Base-by-base conservation (phyloP, 2,329 filamentous ascomycete genomes). In the Fusarium domesticum region DNA sequence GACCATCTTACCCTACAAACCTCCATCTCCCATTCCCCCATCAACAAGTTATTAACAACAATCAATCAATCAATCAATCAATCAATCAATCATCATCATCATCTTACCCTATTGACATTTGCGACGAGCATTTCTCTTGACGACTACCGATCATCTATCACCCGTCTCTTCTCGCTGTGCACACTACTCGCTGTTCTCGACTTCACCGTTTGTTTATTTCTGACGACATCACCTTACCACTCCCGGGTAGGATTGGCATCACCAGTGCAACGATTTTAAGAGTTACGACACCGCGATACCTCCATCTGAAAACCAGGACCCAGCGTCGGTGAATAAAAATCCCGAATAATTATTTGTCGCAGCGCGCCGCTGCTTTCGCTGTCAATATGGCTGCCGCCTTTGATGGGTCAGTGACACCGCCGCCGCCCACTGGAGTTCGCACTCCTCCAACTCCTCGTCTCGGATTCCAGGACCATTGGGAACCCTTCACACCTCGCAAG, bases 401-500 rank as follows among this genome's bases (percentile, higher is more conserved):
- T 33, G 48, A 49, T 37, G 51, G 55, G 43, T 58, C 76, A 42
- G 66, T 72, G 40, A 87, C 84, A 34, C 84, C 85, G 53, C 78
- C 83, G 39, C 81, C 80, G 51, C 72, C 78, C 30, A 65, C 71
- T 33, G 69, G 70, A 51, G 68, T 86, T 50, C 80, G 73, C 62
- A 87, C 84, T 37, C 87, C 87, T 48, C 78, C 79, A 32, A 83
- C 86, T 43, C 87, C 87, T 37, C 78, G 77, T 47, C 77, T 82
- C 60, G 86, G 85, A 30, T 81, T 75, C 58, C 73, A 76, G 54
- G 86, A 91, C 66, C 69, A 74, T 51, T 90, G 84, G 74, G 78
- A 87, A 60, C 86, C 86, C 35, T 90, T 83, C 62, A 81, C 83
- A 48, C 83, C 84, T 42, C 79, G 85, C 64, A 85, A 86, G 59